Evolutionary conservation across 2,329 filamentous ascomycete genomes (phyloP), one percentile per base, ranked within the genome.

Genomic region (Mollisiaceae sp.): DNA sequence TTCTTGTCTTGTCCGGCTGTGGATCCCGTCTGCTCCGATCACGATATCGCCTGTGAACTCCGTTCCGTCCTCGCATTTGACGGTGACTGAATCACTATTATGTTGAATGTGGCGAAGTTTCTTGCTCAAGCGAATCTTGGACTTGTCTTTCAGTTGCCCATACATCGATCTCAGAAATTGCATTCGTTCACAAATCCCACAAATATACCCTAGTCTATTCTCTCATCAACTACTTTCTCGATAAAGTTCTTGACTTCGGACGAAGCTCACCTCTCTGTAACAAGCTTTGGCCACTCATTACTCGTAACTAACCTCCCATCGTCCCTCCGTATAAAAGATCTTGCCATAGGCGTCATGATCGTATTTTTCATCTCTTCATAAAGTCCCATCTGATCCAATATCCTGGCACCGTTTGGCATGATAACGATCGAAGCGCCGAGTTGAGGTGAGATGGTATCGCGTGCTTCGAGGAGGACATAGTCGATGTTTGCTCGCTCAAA

Each of bases 381-480:
- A n/a, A 77, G 67, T 0, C 82, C 83, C 1, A 87, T 69, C 69
- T 87, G 84, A 65, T 86, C 83, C 1, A 85, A 70, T 4, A 86
- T 81, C 1, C 80, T 77, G 5, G 75, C 65, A 1, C 81, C 81
- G 32, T 81, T 78, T 0, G 83, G 76, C 63, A 71, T 67, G 11
- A 74, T 62, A n/a, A 65, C 66, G 8, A 74, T 70, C 6, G 67
- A 68, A 14, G 70, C 69, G 9, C 72, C 73, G 4, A 69, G 35
- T 15, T 72, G 66, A 1, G 69, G 69, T 1, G 66, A 61, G 12
- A 73, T 64, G 0, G 64, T 65, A 20, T 69, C 54, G 8, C 68
- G 63, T 1, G 65, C 62, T 62, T 74, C 73, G 11, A 74, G 70
- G 18, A 74, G 60, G 14, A 71, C 58, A 58, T 69, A 75, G 45